These are phyloP conservation scores for Chamaecyparis obtusa DNA, from an alignment of 75 land plant genomes.

Conservation along the genomic window DNA sequence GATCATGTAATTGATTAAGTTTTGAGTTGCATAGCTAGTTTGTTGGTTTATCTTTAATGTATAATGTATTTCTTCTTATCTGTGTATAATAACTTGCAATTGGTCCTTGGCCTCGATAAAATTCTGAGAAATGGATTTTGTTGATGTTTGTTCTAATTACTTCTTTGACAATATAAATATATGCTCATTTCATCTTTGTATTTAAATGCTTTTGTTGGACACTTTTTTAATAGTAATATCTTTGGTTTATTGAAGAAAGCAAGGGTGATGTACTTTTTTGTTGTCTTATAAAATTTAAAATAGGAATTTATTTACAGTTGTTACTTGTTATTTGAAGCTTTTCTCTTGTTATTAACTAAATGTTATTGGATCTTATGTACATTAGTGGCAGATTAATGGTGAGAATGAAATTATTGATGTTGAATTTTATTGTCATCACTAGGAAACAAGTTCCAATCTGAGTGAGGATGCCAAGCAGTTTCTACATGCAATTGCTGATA, in stretches of 20 bases:
- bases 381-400: background rate
- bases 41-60: too few species aligned
- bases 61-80: too few species aligned
- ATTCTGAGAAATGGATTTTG: too few species aligned
- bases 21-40: too few species aligned
- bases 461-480: background rate
- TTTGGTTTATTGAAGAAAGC: background rate
- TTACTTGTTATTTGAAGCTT: background rate
- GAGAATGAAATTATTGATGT: background rate
- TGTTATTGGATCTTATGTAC: background rate
- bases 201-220: background rate
- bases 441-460: background rate
- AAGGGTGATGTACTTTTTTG: background rate
- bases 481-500: background rate
- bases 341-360: constrained; percentile 1
- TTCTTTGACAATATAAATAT: background rate
- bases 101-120: too few species aligned
- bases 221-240: background rate
- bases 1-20: too few species aligned
- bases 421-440: background rate
- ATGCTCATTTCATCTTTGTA: background rate
- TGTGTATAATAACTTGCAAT: too few species aligned
- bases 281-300: too few species aligned
- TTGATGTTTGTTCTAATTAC: too few species aligned
- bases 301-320: too few species aligned